phyloP scores from a whole-genome alignment of 345 rosid species.

The Excoecaria cochinchinensis region DNA sequence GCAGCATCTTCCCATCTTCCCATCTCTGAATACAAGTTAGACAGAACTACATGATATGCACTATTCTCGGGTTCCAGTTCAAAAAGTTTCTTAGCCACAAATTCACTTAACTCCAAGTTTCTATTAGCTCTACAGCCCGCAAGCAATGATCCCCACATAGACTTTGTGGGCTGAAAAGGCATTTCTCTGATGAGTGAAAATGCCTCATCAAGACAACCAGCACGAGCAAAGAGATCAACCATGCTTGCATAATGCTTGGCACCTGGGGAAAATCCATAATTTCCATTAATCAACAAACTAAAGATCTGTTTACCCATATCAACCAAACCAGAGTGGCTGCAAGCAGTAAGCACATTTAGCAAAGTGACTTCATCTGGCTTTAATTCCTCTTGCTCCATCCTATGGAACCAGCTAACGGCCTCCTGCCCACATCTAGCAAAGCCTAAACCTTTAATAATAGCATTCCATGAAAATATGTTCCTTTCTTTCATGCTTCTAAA shows the following conservation, averaged over 20 bases:
- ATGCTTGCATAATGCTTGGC: slow-evolving; percentile 53
- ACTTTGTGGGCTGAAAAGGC: slow-evolving; percentile 51
- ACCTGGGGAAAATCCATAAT: slow-evolving; percentile 41
- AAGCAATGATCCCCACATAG: slow-evolving; percentile 57
- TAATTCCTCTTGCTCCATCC: slow-evolving; percentile 46
- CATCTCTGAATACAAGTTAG: slow-evolving; percentile 47
- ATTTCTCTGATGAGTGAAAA: slow-evolving; percentile 38
- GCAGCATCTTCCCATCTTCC: slow-evolving; percentile 52
- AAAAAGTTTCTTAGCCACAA: slow-evolving; percentile 45
- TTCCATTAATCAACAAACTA: slow-evolving; percentile 39
- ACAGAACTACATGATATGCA: slow-evolving; percentile 41
- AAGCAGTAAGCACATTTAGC: slow-evolving; percentile 46
- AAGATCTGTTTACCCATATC: slow-evolving; percentile 41
- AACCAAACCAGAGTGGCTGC: slow-evolving; percentile 54
- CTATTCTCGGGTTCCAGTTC: slow-evolving; percentile 51
- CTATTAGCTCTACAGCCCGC: slow-evolving; percentile 38
- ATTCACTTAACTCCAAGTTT: slow-evolving; percentile 45
- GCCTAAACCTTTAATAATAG: slow-evolving; percentile 48
- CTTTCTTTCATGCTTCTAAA: slow-evolving; percentile 46
- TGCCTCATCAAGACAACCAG: slow-evolving; percentile 44
- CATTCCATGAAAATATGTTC: slow-evolving; percentile 53
- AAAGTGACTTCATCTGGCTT: slow-evolving; percentile 47
- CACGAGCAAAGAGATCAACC: slow-evolving; percentile 44
- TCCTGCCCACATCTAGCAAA: slow-evolving; percentile 44
- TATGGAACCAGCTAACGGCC: slow-evolving; percentile 44